Evolutionary conservation across 2,329 filamentous ascomycete genomes (phyloP).

Genomic region (Botryotinia globosa): DNA sequence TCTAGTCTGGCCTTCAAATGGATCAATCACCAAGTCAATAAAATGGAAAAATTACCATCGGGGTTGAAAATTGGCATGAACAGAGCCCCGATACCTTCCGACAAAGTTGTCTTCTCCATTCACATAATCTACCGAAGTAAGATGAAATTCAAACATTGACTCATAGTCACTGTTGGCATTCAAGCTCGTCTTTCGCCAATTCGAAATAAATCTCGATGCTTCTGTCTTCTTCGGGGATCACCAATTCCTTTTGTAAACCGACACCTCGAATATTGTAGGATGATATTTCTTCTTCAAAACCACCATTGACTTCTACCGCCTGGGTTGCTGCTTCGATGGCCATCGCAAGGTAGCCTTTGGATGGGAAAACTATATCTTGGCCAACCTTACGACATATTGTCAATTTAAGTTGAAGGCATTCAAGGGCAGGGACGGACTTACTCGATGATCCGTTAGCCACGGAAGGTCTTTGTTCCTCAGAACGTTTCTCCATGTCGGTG

Average conservation of each 20-base stretch:
- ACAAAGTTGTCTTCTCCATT: neutral
- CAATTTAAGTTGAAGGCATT: neutral
- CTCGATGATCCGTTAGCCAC: neutral
- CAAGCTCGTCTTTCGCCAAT: too few species aligned
- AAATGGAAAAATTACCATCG: neutral
- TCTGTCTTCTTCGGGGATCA: conserved; percentile 13
- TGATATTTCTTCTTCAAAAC: conserved; percentile 33
- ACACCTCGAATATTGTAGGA: conserved; percentile 15
- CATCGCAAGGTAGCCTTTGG: conserved; percentile 40
- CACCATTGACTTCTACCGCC: conserved; percentile 26
- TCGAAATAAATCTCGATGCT: conserved; percentile 14
- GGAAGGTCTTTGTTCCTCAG: neutral
- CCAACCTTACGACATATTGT: neutral
- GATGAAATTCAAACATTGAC: neutral
- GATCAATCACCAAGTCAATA: neutral
- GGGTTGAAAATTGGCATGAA: neutral
- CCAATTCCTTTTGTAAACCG: conserved; percentile 11
- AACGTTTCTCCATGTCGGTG: neutral
- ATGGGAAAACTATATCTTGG: conserved; percentile 23
- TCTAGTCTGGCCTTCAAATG: neutral
- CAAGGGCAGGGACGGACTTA: neutral
- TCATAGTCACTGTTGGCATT: neutral
- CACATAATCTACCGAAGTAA: neutral
- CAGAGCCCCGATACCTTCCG: neutral
- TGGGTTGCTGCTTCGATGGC: conserved; percentile 25